Evolutionary conservation across 495 filamentous ascomycete genomes (phyloP), one percentile per base, ranked within the genome.

Genomic region (Tirmania nivea): DNA sequence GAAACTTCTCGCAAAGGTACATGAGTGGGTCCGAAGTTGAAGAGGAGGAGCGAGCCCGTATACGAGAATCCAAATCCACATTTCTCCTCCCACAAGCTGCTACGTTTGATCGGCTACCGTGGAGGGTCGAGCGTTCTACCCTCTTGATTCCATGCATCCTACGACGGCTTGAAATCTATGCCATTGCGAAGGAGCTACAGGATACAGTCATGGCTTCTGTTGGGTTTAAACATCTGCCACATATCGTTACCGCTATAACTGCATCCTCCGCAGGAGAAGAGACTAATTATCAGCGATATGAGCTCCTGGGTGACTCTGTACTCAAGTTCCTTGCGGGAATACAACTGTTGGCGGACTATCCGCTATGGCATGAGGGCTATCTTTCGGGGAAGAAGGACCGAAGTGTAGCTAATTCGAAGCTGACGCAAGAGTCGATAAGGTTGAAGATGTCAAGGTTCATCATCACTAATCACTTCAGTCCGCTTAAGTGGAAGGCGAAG

Each of bases 251-350:
- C 8, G 87, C 89, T 1, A 80, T 92, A 52, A 82, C 71, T 34
- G 70, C 84, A 1, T 78, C 81, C 0, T 70, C 73, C 1, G 76
- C 85, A 0, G 62, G 68, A 10, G 77, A 79, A 47, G 58, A 59
- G 3, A 75, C 69, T 0, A 74, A 95, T 56, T 97, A 97, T 62
- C 83, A 97, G 58, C 73, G 83, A 20, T 71, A 92, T 0, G 90
- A 97, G 65, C 94, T 93, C 60, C 70, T 95, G 0, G 90, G 90
- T 0, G 90, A 97, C 59, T 75, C 76, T 0, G 72, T 93, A 9
- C 72, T 97, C n/a, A 96, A 96, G 60, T 75, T 80, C 47, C 75
- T 75, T 20, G 75, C 80, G 0, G 80, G 79, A 4, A 65, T 82
- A 21, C 76, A 82, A 35, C 71, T 86, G 2, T 75, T 79, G 53